These are phyloP conservation scores for Tarenaya hassleriana DNA, from an alignment of 345 rosid genomes.

Conservation along the genomic window DNA sequence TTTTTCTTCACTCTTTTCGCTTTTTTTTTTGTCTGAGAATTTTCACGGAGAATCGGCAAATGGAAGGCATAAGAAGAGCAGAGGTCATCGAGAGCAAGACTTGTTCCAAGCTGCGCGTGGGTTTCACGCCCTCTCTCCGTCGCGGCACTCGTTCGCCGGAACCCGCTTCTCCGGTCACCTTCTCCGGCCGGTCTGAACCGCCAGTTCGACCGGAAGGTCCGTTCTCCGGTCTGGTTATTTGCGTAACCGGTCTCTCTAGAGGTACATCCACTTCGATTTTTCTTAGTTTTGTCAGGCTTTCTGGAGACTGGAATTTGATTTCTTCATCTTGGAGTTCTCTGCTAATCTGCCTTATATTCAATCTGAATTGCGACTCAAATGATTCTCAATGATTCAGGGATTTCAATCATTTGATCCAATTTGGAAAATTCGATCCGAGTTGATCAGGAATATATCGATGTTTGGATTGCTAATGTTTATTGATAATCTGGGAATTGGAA, in stretches of 20 bases:
- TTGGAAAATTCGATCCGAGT: too few relatives aligned
- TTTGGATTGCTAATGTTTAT: neutral
- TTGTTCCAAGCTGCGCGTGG: constrained; percentile 54
- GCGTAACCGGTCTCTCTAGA: constrained; percentile 85
- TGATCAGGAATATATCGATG: too few relatives aligned
- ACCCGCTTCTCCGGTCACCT: constrained; percentile 12
- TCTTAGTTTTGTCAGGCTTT: neutral
- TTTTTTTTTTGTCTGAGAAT: neutral
- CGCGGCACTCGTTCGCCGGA: constrained; percentile 13
- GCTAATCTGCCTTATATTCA: constrained; percentile 1
- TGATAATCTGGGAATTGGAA: too few relatives aligned
- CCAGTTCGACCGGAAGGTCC: constrained; percentile 40
- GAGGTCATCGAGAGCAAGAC: constrained; percentile 54
- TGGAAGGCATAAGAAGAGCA: constrained; percentile 28
- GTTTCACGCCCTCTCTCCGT: constrained; percentile 24
- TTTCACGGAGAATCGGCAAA: neutral
- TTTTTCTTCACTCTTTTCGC: neutral
- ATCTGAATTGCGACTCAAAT: neutral
- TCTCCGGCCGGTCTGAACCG: constrained; percentile 26
- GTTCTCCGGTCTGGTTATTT: constrained; percentile 61
- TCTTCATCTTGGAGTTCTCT: neutral
- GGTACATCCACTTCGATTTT: constrained; percentile 30
- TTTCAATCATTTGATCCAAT: too few relatives aligned
- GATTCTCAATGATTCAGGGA: too few relatives aligned
- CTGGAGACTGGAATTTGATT: too few relatives aligned